A percentile compares a stretch with the other conserved stretches of the same genome.
phyloP scores from a whole-genome alignment of 805 yeast genomes.

The Candida argentea region DNA sequence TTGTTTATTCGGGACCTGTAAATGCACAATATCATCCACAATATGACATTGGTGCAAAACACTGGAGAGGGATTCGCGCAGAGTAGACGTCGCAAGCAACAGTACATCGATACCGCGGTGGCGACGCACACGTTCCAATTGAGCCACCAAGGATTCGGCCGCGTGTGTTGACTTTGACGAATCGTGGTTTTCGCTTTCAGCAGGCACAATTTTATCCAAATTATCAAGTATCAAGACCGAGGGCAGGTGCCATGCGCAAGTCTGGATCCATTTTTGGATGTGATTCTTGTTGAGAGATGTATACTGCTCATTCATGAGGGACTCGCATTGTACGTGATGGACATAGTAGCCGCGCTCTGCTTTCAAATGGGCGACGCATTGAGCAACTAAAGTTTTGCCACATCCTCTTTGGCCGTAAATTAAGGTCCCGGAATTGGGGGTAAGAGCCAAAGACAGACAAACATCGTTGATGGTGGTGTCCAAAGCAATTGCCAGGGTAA shows the following conservation, averaged over 20 bases:
- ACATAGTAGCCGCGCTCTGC: conserved; percentile 32
- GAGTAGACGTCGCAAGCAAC: conserved; percentile 50
- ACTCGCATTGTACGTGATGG: conserved; percentile 43
- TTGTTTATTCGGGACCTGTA: conserved; percentile 62
- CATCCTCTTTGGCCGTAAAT: conserved; percentile 71
- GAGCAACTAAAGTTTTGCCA: conserved; percentile 60
- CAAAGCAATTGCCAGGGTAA: conserved; percentile 43
- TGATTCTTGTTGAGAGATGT: conserved; percentile 35
- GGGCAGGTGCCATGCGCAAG: conserved; percentile 70
- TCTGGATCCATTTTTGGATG: conserved; percentile 34
- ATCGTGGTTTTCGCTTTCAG: conserved; percentile 52
- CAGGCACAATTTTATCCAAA: conserved; percentile 60
- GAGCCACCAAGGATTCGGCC: conserved; percentile 45
- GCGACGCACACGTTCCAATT: conserved; percentile 32
- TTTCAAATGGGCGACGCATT: conserved; percentile 36
- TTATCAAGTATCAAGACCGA: conserved; percentile 69
- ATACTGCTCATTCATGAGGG: conserved; percentile 44
- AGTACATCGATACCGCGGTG: conserved; percentile 40
- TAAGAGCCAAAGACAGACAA: conserved; percentile 29
- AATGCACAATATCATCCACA: conserved; percentile 48
- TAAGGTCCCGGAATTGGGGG: conserved; percentile 43
- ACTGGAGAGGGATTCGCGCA: conserved; percentile 57
- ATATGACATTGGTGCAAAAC: conserved; percentile 58
- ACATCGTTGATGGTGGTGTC: conserved; percentile 34
- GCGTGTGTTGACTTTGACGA: conserved; percentile 53